Percentiles rank a stretch among this genome's conserved stretches.
Evolutionary conservation across 345 rosid genomes (phyloP).

Genomic region (Gossypium thurberi): DNA sequence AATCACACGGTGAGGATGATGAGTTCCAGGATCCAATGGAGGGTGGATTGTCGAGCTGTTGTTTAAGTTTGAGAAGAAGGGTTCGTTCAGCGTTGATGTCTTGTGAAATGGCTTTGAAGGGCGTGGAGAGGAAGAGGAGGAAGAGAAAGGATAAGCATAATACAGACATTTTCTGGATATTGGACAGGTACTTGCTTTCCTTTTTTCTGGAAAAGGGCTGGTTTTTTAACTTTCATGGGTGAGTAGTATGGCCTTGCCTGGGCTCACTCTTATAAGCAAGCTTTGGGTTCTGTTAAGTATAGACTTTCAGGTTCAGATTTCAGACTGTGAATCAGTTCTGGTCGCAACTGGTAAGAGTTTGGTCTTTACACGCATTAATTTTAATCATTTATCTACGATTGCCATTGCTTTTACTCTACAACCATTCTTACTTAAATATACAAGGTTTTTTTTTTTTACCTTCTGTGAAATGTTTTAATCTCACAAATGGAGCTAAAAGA

Average conservation of each 20-base stretch:
- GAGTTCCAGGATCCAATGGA: constrained; percentile 54
- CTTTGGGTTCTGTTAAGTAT: background rate
- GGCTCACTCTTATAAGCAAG: background rate
- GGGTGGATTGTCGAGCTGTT: constrained; percentile 49
- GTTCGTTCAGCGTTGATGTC: constrained; percentile 20
- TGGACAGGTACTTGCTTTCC: background rate
- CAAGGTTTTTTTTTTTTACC: too few species aligned
- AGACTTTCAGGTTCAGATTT: background rate
- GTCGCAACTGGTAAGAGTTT: background rate
- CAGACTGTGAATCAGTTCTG: background rate
- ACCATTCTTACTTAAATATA: background rate
- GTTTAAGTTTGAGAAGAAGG: constrained; percentile 48
- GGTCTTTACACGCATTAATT: background rate
- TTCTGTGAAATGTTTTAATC: too few species aligned
- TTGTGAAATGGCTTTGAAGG: constrained; percentile 49
- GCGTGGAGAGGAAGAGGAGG: constrained; percentile 27
- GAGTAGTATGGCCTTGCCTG: background rate
- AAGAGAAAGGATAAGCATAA: constrained; percentile 5
- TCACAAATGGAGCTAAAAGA: too few species aligned
- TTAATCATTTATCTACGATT: background rate
- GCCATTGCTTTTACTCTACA: background rate
- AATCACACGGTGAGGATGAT: constrained; percentile 51
- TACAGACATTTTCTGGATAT: background rate
- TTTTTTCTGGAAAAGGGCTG: background rate
- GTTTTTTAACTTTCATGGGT: background rate